Evolutionary conservation across 2,329 filamentous ascomycete genomes (phyloP).

Genomic region (Talaromyces sp.): DNA sequence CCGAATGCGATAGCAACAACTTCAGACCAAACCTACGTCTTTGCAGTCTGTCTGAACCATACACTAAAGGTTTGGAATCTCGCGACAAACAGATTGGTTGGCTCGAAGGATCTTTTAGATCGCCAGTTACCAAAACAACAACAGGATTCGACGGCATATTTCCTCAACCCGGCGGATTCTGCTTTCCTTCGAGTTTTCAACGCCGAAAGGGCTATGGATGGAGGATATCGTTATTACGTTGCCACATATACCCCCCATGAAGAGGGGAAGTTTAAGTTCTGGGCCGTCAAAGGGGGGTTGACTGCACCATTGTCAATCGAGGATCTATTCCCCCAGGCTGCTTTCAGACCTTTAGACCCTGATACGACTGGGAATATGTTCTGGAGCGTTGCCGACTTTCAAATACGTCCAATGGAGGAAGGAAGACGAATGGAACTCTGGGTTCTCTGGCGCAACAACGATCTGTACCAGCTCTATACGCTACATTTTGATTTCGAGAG

Average conservation of each 20-base stretch:
- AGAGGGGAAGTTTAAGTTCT: constrained; percentile 90
- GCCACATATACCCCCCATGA: constrained; percentile 86
- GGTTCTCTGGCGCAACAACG: constrained; percentile 81
- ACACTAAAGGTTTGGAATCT: constrained; percentile 86
- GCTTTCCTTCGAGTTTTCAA: constrained; percentile 71
- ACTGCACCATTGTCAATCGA: constrained; percentile 56
- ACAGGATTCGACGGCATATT: constrained; percentile 66
- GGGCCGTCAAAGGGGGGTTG: constrained; percentile 64
- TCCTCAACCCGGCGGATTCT: constrained; percentile 71
- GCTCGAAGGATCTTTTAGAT: constrained; percentile 72
- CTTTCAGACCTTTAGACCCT: constrained; percentile 60
- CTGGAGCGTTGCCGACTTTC: constrained; percentile 76
- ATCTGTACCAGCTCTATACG: constrained; percentile 68
- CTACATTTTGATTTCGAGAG: constrained; percentile 67
- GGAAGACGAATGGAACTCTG: constrained; percentile 60
- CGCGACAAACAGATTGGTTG: constrained; percentile 69
- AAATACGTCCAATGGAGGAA: constrained; percentile 50
- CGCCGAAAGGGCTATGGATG: constrained; percentile 42
- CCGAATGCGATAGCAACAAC: constrained; percentile 42
- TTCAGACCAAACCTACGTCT: constrained; percentile 48
- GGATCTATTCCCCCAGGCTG: constrained; percentile 62
- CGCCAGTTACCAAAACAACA: constrained; percentile 57
- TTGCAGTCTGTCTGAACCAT: constrained; percentile 86
- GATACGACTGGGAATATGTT: constrained; percentile 64
- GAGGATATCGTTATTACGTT: constrained; percentile 54